These are phyloP conservation scores for Suillus tomentosus DNA, from an alignment of 768 basidiomycete species.

Conservation along the genomic window DNA sequence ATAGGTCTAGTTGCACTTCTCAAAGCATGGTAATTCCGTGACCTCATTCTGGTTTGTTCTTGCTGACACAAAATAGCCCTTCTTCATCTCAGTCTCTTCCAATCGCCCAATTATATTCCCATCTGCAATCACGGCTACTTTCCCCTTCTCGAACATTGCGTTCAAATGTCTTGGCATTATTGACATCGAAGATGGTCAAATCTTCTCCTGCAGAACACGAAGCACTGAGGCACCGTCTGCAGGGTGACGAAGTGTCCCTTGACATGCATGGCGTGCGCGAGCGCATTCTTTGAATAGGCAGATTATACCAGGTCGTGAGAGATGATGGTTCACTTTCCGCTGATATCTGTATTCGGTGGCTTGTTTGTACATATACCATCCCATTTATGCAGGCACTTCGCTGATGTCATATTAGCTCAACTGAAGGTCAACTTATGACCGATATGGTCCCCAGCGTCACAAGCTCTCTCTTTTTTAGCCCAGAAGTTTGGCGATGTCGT, in stretches of 20 bases:
- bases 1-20: slow-evolving; percentile 53
- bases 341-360: slow-evolving; percentile 69
- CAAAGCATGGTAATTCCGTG: slow-evolving; percentile 42
- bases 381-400: not conserved
- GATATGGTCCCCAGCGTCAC: slow-evolving; percentile 80
- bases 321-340: slow-evolving; percentile 54
- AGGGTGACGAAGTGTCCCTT: slow-evolving; percentile 79
- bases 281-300: slow-evolving; percentile 73
- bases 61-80: slow-evolving; percentile 19
- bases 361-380: slow-evolving; percentile 55
- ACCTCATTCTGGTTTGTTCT: not conserved
- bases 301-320: slow-evolving; percentile 62
- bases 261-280: slow-evolving; percentile 84
- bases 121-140: slow-evolving; percentile 55
- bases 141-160: slow-evolving; percentile 76
- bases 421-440: slow-evolving; percentile 93
- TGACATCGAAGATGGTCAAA: slow-evolving; percentile 53
- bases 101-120: slow-evolving; percentile 53
- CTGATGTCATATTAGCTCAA: slow-evolving; percentile 54
- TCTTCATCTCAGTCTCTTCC: slow-evolving; percentile 29
- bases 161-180: slow-evolving; percentile 61
- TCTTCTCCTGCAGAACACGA: slow-evolving; percentile 47
- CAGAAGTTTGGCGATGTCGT: slow-evolving; percentile 65
- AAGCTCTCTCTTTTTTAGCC: slow-evolving; percentile 57
- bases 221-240: slow-evolving; percentile 64